Base-by-base conservation (phyloP, 1,139 yeast species). In the Eremothecium coryli region DNA sequence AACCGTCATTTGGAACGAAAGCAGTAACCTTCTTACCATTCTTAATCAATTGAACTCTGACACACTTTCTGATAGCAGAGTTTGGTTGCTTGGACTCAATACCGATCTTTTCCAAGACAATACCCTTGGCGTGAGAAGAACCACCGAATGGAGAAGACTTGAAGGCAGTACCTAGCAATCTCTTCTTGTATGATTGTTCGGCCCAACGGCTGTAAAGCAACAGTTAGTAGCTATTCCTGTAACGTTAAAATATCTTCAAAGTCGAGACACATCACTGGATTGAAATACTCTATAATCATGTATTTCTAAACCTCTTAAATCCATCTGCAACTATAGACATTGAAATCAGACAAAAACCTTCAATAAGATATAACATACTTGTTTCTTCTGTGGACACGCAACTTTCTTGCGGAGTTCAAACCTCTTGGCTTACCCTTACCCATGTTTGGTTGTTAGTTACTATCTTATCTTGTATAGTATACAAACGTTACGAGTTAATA, bases 61-160 rank as follows among this genome's bases (percentile, higher is more conserved):
- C 99, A 82, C 98, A 93, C 81, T 93, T 93, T 84, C 98, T 90
- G 66, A 90, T 90, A 73, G 98, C 99, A 61, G 98, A 93, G 93
- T 93, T 93, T 73, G 99, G 99, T 78, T 93, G 99, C 77, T 93
- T 93, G 70, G 99, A 93, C 77, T 90, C 98, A 70, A 93, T 81
- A 78, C 98, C 98, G 62, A 90, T 82, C 75, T 93, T 93, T 77
- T 93, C 99, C 68, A 93, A 84, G 52, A 93, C 99, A 64, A 93
- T 93, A 66, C 99, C 99, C 78, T 90, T 90, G 65, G 98, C 99
- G 85, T 93, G 98, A 61, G 98, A 93, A 63, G 98, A 88, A 68
- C 97, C 98, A 71, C 97, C 97, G 66, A 93, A 90, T 70, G 98
- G 99, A 64, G 98, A 90, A 51, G 95, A 90, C 78, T 88, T 93